Percentiles rank a stretch among this genome's conserved stretches.
phyloP scores from a whole-genome alignment of 176 grass and related monocot genomes.

The Juncus effusus region DNA sequence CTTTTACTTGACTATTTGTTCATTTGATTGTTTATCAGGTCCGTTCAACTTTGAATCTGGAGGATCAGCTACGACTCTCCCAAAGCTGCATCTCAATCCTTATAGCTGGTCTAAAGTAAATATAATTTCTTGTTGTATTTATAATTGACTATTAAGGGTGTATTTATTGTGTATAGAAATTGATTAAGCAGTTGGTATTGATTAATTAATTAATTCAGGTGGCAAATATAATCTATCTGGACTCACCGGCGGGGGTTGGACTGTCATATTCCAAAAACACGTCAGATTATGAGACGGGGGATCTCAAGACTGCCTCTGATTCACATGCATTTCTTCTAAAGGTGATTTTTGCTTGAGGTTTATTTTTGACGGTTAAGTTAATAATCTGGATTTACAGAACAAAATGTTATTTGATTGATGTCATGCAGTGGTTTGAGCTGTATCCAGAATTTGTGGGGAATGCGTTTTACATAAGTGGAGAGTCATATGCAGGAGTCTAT shows the following conservation, averaged over 20 bases:
- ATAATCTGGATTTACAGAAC: too few species aligned
- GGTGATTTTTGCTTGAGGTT: slow-evolving; percentile 29
- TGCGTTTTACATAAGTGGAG: slow-evolving; percentile 80
- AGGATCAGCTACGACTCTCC: slow-evolving; percentile 35
- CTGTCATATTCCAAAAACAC: slow-evolving; percentile 60
- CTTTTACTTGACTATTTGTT: too few species aligned
- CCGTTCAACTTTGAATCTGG: slow-evolving; percentile 79
- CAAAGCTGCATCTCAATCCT: slow-evolving; percentile 81
- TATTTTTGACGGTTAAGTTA: background rate
- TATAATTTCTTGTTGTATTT: background rate
- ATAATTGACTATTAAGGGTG: slow-evolving; percentile 5
- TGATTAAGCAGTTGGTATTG: too few species aligned
- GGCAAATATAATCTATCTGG: slow-evolving; percentile 90
- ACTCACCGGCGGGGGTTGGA: slow-evolving; percentile 90
- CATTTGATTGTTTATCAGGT: slow-evolving; percentile 33
- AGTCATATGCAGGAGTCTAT: slow-evolving; percentile 95
- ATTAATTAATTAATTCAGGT: slow-evolving; percentile 40
- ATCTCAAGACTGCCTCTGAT: slow-evolving; percentile 84
- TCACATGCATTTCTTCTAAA: slow-evolving; percentile 86
- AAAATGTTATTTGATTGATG: background rate
- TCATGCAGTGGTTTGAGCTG: slow-evolving; percentile 74
- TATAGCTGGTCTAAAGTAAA: slow-evolving; percentile 92
- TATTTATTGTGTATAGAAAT: background rate
- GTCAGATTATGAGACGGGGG: slow-evolving; percentile 77
- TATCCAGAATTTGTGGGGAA: slow-evolving; percentile 80